Evolutionary conservation across 1,284 basidiomycete genomes (phyloP).

Genomic region (Papiliotrema nemorosa): DNA sequence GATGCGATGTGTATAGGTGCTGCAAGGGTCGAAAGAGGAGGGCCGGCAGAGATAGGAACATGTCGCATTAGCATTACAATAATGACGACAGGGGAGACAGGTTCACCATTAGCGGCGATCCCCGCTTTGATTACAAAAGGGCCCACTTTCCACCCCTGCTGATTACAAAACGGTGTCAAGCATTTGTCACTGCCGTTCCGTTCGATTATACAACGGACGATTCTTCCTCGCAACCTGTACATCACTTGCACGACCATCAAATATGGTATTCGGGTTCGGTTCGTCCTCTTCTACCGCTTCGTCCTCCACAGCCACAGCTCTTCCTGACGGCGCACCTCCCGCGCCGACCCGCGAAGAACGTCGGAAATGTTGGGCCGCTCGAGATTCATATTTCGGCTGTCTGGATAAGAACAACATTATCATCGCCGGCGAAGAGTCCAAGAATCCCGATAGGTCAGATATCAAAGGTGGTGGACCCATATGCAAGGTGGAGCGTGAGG

Average conservation of each 20-base stretch:
- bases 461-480: constrained; percentile 21
- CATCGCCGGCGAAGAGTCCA: constrained; percentile 25
- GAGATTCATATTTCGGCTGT: constrained; percentile 50
- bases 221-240: background rate
- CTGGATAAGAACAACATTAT: constrained; percentile 42
- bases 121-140: too few relatives aligned
- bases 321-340: constrained; percentile 10
- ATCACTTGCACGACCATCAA: background rate
- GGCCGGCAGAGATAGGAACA: too few relatives aligned
- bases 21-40: too few relatives aligned
- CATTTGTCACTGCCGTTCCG: too few relatives aligned
- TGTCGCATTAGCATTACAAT: too few relatives aligned
- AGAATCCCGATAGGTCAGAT: constrained; percentile 25
- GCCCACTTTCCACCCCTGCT: background rate
- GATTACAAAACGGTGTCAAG: background rate
- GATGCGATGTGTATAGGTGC: too few relatives aligned
- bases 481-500: constrained; percentile 38
- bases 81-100: too few relatives aligned
- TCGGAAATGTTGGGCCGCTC: constrained; percentile 46
- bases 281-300: constrained; percentile 16
- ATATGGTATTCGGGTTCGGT: constrained; percentile 11
- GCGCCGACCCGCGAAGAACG: constrained; percentile 48
- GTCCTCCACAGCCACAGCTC: background rate
- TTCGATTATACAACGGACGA: too few relatives aligned
- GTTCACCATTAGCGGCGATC: too few relatives aligned